Base-by-base conservation (phyloP, 768 basidiomycete species). In the Boletus vermiculosoides region DNA sequence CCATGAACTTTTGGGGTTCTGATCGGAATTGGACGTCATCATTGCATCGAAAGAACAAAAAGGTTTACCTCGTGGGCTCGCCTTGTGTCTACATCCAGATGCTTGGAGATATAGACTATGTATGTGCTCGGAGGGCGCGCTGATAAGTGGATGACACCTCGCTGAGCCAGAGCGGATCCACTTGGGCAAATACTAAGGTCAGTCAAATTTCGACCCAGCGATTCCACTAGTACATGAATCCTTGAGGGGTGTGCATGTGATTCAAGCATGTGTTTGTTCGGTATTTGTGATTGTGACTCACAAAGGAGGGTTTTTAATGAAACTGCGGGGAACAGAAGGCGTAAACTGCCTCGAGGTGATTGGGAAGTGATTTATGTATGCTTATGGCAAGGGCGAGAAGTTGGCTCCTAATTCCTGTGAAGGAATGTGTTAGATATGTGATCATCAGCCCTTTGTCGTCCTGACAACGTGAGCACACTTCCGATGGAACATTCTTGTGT, bases 91-190 rank as follows among this genome's bases (percentile, higher is more conserved):
- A n/a, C 31, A 31, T 28, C 33, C 20, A 22, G 7, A 16, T 22
- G 25, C 1, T 22, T 44, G 23, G 16, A 16, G 16, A 18, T 16
- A 7, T 10, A 4, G 22, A 30, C n/a, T n/a, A n/a, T n/a, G n/a
- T n/a, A n/a, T 25, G 23, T 55, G 23, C 34, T 28, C 8, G 12
- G 33, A 28, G 31, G 23, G 12, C 51, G 36, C 28, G 33, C 39
- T 16, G 10, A 41, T 47, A 4, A 25, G 8, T 8, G 10, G 30
- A 23, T 44, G 22, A 23, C 8, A 41, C 4, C 20, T 46, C 52
- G 58, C 54, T 56, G 62, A 47, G 45, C 42, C 45, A 25, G 22
- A 63, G 15, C 52, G 54, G 45, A 53, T 56, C 34, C 28, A 16
- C 13, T 41, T 2, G 10, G 6, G 33, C 20, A 15, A 6, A 36